Evolutionary conservation across 1,284 basidiomycete species (phyloP).

Genomic region (Schizophyllum commune): DNA sequence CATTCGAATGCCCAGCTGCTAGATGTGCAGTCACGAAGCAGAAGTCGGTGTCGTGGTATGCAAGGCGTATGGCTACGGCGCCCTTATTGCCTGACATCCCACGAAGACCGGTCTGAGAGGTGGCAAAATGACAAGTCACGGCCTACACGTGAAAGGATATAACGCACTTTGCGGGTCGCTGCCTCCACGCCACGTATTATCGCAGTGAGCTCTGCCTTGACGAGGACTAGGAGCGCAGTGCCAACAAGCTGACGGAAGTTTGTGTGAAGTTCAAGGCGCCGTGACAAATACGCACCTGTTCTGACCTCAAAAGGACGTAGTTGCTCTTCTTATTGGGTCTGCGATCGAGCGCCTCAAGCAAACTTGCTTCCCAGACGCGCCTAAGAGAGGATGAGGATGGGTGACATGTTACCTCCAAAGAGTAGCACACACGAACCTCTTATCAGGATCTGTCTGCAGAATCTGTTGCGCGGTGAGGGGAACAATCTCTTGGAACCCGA

Average conservation of each 20-base stretch:
- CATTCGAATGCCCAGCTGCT: conserved; percentile 87
- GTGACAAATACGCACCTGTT: conserved; percentile 82
- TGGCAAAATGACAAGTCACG: conserved; percentile 8
- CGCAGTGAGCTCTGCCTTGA: conserved; percentile 69
- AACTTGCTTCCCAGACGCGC: conserved; percentile 79
- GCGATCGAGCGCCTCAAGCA: conserved; percentile 72
- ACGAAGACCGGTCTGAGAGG: conserved; percentile 78
- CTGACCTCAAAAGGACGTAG: conserved; percentile 87
- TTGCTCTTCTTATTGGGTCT: conserved; percentile 59
- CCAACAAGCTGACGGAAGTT: conserved; percentile 70
- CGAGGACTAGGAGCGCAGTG: conserved; percentile 83
- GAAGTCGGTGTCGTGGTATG: conserved; percentile 85
- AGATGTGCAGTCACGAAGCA: conserved; percentile 96
- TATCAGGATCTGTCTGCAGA: conserved; percentile 92
- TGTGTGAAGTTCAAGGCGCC: too few species aligned
- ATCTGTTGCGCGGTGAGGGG: conserved; percentile 96
- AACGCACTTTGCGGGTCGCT: too few species aligned
- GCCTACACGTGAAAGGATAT: too few species aligned
- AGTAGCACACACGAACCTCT: conserved; percentile 43
- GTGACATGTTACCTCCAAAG: background rate
- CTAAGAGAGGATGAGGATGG: conserved; percentile 29
- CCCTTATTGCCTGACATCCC: conserved; percentile 99
- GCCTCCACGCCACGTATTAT: conserved; percentile 90
- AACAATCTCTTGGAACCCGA: conserved; percentile 98
- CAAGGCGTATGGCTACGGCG: conserved; percentile 87